A percentile compares a stretch with the other conserved stretches of the same genome.
Conservation (phyloP, 2,329 filamentous ascomycete species). For the Fonsecaea monophora region DNA sequence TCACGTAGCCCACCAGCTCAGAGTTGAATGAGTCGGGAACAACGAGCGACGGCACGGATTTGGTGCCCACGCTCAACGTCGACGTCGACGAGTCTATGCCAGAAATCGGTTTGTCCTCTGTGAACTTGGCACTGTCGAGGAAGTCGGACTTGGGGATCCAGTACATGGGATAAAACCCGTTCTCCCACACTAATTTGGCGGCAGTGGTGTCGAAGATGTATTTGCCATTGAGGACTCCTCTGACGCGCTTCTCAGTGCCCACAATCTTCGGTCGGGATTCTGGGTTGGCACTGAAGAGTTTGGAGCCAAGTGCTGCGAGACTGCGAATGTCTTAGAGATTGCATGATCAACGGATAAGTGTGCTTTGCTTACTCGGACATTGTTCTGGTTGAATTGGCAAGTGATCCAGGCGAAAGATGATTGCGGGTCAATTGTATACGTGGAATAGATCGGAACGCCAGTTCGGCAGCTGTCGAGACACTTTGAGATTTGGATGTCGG, state of each 20-base stretch:
- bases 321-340: slow-evolving; percentile 17
- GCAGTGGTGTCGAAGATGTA: slow-evolving; percentile 40
- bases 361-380: slow-evolving; percentile 26
- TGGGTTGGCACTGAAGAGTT: slow-evolving; percentile 35
- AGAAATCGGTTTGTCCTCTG: slow-evolving; percentile 37
- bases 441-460: slow-evolving; percentile 24
- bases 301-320: slow-evolving; percentile 36
- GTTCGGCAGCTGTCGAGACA: neutral
- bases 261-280: slow-evolving; percentile 36
- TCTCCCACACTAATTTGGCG: slow-evolving; percentile 40
- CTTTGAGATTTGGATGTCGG: neutral
- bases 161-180: slow-evolving; percentile 38
- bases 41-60: slow-evolving; percentile 30
- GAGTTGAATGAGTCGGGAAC: slow-evolving; percentile 36
- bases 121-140: slow-evolving; percentile 34
- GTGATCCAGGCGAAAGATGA: slow-evolving; percentile 15
- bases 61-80: slow-evolving; percentile 29
- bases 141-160: slow-evolving; percentile 37
- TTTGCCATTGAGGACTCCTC: slow-evolving; percentile 37
- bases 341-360: neutral
- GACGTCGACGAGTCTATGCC: slow-evolving; percentile 35
- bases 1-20: slow-evolving; percentile 38
- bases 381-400: slow-evolving; percentile 4
- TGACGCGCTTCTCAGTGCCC: slow-evolving; percentile 37
- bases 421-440: slow-evolving; percentile 16